Evolutionary conservation across 768 basidiomycete species (phyloP).

Genomic region (Cystofilobasidium ferigula): DNA sequence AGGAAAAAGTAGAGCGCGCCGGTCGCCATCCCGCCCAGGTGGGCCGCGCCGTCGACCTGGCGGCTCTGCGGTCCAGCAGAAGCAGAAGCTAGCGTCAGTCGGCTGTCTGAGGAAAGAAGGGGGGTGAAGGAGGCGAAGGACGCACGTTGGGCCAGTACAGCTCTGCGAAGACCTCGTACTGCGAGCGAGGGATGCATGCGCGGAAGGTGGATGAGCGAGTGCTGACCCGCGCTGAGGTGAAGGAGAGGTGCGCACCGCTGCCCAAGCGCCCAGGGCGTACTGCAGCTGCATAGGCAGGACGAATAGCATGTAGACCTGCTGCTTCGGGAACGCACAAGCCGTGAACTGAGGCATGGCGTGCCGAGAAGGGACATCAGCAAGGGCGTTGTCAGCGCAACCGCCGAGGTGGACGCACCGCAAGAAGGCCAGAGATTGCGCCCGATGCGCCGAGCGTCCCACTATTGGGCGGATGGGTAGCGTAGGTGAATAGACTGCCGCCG

Average conservation of each 20-base stretch:
- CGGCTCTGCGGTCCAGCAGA: background rate
- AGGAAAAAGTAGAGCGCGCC: background rate
- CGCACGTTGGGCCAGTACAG: background rate
- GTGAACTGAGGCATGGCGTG: background rate
- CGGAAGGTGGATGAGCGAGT: background rate
- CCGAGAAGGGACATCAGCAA: background rate
- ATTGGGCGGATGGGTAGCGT: background rate
- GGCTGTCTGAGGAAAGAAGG: too few relatives aligned
- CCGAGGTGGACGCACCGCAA: background rate
- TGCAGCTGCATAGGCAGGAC: background rate
- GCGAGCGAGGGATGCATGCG: background rate
- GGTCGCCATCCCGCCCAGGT: background rate
- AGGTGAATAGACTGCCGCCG: background rate
- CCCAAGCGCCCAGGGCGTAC: background rate
- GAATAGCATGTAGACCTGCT: background rate
- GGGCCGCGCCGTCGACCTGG: background rate
- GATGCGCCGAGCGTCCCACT: background rate
- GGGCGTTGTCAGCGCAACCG: background rate
- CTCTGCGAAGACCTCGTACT: slow-evolving; percentile 4
- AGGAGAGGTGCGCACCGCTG: background rate
- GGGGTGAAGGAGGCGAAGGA: background rate
- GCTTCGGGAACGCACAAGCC: background rate
- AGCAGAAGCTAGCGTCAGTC: too few relatives aligned
- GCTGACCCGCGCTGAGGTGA: background rate
- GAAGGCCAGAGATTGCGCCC: background rate